Evolutionary conservation across 352 stramenopile genomes (phyloP).

Genomic region (Stramenopiles sp.): DNA sequence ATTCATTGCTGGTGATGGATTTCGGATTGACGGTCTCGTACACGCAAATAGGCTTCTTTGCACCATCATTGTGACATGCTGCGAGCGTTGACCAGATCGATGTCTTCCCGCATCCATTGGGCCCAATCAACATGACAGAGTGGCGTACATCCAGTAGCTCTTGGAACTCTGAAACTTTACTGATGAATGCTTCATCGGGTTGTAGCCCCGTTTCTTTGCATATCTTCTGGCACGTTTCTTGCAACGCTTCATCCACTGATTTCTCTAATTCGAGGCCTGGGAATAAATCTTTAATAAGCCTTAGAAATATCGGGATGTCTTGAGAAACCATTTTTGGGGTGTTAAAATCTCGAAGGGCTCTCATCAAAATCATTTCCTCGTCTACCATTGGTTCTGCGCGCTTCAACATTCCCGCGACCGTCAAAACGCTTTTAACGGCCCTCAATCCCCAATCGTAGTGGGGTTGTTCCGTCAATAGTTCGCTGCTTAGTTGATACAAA

Average conservation of each 20-base stretch:
- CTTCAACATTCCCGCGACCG: constrained; percentile 74
- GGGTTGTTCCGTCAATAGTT: constrained; percentile 50
- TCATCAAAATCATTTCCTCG: constrained; percentile 77
- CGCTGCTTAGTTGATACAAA: constrained; percentile 56
- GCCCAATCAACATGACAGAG: constrained; percentile 85
- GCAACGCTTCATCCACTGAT: constrained; percentile 56
- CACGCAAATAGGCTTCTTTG: constrained; percentile 66
- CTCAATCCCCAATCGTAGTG: constrained; percentile 85
- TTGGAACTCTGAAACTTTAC: constrained; percentile 82
- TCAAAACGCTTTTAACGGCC: constrained; percentile 83
- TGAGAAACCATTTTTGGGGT: constrained; percentile 69
- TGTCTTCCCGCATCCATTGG: constrained; percentile 76
- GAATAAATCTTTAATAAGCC: constrained; percentile 77
- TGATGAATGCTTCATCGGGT: constrained; percentile 77
- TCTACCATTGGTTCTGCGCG: constrained; percentile 49
- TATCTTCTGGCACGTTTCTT: constrained; percentile 31
- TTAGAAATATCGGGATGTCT: constrained; percentile 77
- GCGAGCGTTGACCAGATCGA: constrained; percentile 83
- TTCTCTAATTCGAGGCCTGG: constrained; percentile 67
- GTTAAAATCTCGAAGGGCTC: constrained; percentile 85
- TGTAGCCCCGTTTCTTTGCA: constrained; percentile 52
- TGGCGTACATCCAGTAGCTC: constrained; percentile 79
- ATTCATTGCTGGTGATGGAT: constrained; percentile 67
- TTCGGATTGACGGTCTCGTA: constrained; percentile 86
- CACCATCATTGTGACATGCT: constrained; percentile 46